These are phyloP conservation scores for Streptanthus diversifolius DNA, from an alignment of 345 rosid species.

Conservation along the genomic window DNA sequence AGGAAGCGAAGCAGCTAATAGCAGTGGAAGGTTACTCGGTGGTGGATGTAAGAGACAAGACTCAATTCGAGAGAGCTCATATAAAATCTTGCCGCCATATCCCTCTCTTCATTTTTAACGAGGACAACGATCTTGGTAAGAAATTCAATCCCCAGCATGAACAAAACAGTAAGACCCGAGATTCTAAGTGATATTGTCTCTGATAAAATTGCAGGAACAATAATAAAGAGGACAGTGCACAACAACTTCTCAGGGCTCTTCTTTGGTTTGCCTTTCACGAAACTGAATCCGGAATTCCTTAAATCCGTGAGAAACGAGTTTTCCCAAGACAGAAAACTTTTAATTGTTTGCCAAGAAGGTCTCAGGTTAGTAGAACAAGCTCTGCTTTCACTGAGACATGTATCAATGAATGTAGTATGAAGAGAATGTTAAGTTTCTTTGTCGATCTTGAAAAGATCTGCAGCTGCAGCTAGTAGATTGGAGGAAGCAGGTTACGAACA, in stretches of 20 bases:
- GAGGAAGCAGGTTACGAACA: slow-evolving; percentile 72
- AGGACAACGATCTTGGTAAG: slow-evolving; percentile 82
- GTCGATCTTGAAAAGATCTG: slow-evolving; percentile 52
- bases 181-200: not conserved
- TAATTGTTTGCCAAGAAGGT: slow-evolving; percentile 93
- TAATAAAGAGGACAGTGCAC: slow-evolving; percentile 78
- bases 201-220: slow-evolving; percentile 50
- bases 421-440: not conserved
- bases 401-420: not conserved
- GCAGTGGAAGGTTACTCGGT: slow-evolving; percentile 58
- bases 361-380: slow-evolving; percentile 54
- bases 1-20: slow-evolving; percentile 73
- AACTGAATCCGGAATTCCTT: slow-evolving; percentile 69
- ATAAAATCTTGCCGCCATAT: slow-evolving; percentile 74
- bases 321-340: slow-evolving; percentile 63
- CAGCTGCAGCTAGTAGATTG: slow-evolving; percentile 74
- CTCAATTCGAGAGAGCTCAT: slow-evolving; percentile 76
- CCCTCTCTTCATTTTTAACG: slow-evolving; percentile 77
- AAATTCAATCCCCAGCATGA: not conserved
- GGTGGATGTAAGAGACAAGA: slow-evolving; percentile 73
- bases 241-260: slow-evolving; percentile 89
- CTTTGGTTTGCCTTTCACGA: slow-evolving; percentile 83
- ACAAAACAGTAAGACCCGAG: not conserved
- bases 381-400: slow-evolving; percentile 13
- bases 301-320: slow-evolving; percentile 55